Base-by-base conservation (phyloP, 345 rosid genomes). In the Arabis alpina region DNA sequence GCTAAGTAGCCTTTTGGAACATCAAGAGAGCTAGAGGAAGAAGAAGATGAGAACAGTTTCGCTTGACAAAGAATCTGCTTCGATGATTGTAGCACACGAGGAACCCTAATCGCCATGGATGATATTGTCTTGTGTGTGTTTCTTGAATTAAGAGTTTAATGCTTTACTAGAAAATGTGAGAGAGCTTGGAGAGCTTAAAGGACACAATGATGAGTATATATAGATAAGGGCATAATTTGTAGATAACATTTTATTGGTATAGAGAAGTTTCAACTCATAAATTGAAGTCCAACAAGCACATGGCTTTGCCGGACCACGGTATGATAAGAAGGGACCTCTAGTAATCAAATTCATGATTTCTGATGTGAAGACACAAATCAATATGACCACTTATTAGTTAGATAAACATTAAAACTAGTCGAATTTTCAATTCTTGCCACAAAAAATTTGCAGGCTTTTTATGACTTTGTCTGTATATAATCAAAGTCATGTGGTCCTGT, bases 1-100 rank as follows among this genome's bases (percentile, higher is more conserved):
- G 80, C 81, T 16, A 81, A 14, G 76, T 59, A 79, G 0, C 84
- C 84, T 66, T 83, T 81, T 5, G 85, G 87, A 5, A 81, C 85
- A 54, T 66, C 78, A 53, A 61, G 56, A 45, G 69, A 65, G 54
- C 60, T 57, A 50, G 65, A 58, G 45, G 64, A 54, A 28, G 62
- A 54, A 28, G 62, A 65, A 11, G 70, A 75, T 23, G 75, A 75
- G 10, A 61, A 47, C 30, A 47, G 23, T 61, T 68, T 69, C 4
- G 65, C 70, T 62, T 69, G 79, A 4, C 79, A 75, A n/a, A 75
- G 59, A 55, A 75, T 69, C 14, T 75, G 75, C 34, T 55, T 75
- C 3, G 79, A 69, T 47, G 70, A 75, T 69, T 63, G 74, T 15
- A 68, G 34, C n/a, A 69, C 65, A 6, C 70, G 58, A 54, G 78